phyloP scores from a whole-genome alignment of 208 protist genomes.

The Acanthamoeba divionensis region DNA sequence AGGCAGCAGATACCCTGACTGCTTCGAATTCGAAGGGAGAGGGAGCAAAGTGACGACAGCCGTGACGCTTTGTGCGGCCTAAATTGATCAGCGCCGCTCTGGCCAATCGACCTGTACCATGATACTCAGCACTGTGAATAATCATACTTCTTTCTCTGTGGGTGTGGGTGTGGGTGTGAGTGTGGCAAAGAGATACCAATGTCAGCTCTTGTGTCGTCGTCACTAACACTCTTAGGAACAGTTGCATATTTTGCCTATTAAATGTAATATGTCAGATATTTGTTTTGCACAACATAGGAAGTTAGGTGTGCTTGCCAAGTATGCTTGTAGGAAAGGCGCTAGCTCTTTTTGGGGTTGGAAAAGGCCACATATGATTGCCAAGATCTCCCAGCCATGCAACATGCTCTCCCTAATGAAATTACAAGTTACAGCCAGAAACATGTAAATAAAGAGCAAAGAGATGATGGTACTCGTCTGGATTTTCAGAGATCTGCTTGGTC shows the following conservation, averaged over 20 bases:
- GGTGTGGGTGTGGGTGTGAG: no score
- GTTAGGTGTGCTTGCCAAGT: neutral
- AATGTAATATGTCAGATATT: neutral
- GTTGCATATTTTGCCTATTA: neutral
- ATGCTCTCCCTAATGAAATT: neutral
- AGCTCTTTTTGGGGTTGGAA: neutral
- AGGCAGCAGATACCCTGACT: neutral
- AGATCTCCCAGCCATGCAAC: neutral
- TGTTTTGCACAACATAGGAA: neutral
- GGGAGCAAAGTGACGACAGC: neutral
- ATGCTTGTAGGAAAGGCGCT: neutral
- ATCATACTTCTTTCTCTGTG: no score
- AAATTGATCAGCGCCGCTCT: constrained; percentile 1
- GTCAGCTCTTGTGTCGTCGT: constrained; percentile 1
- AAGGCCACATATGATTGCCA: constrained; percentile 38
- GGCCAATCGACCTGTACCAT: neutral
- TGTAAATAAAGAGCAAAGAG: neutral
- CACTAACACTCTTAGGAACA: neutral
- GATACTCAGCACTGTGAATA: no score
- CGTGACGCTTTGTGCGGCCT: constrained; percentile 13
- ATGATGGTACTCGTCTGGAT: constrained; percentile 1
- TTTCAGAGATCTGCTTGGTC: constrained; percentile 68
- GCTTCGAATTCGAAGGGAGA: constrained; percentile 10
- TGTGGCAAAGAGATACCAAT: no score
- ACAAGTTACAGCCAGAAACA: neutral